Evolutionary conservation across 179 eudicot genomes (phyloP).

Genomic region (Patellifolia procumbens): DNA sequence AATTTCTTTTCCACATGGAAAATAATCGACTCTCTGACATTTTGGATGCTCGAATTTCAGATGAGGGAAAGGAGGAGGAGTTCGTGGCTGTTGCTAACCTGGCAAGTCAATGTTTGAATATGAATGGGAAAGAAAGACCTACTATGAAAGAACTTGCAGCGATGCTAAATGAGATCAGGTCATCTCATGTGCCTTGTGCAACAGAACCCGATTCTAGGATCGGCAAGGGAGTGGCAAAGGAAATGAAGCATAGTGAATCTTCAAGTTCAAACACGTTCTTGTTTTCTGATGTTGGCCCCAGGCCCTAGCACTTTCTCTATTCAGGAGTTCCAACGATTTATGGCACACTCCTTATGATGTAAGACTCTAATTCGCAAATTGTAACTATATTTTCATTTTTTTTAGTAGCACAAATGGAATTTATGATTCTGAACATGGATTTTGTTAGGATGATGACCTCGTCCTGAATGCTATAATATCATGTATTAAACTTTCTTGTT

Average conservation of each 20-base stretch:
- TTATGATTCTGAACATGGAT: not conserved
- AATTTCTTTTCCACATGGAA: slow-evolving; percentile 15
- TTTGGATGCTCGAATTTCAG: slow-evolving; percentile 4
- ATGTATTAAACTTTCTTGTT: not conserved
- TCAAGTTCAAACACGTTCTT: not conserved
- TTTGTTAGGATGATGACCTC: not conserved
- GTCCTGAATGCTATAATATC: not conserved
- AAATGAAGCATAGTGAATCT: not conserved
- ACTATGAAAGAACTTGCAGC: slow-evolving; percentile 21
- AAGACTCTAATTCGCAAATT: not conserved
- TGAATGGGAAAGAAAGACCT: slow-evolving; percentile 20
- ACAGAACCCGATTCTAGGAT: not conserved
- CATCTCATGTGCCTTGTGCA: not conserved
- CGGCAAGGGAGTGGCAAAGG: not conserved
- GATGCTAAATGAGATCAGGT: slow-evolving; percentile 4
- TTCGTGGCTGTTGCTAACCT: slow-evolving; percentile 18
- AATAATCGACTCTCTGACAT: slow-evolving; percentile 6
- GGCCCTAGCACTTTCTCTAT: not conserved
- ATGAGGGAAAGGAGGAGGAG: slow-evolving; percentile 16
- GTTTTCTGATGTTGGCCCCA: not conserved
- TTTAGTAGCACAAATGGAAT: not conserved
- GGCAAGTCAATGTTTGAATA: not conserved
- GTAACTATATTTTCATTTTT: not conserved
- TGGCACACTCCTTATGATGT: slow-evolving; percentile 5
- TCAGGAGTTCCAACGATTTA: not conserved